Evolutionary conservation across 148 eudicot genomes (phyloP), one percentile per base, ranked within the genome.

Genomic region (Mesembryanthemum crystallinum): DNA sequence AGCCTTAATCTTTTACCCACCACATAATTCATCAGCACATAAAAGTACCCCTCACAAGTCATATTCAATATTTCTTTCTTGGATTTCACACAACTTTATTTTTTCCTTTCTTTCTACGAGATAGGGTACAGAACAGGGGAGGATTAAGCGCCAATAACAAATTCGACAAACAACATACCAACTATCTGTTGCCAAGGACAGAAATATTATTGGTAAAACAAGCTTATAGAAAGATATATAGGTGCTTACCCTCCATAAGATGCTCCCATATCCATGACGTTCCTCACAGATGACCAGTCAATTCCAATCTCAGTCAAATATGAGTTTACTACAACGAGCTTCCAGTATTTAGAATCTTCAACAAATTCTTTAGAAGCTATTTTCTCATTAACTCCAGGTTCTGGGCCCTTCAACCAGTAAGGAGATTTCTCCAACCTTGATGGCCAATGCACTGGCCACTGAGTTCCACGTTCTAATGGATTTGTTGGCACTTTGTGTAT

Each of bases 211-310:
- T n/a, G n/a, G n/a, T n/a, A n/a, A n/a, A n/a, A n/a, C 24, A 32
- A 20, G 33, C n/a, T 20, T n/a, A 61, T 42, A 32, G 21, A 63
- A 55, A 24, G n/a, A n/a, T n/a, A n/a, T n/a, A n/a, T n/a, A n/a
- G n/a, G n/a, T 61, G 64, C 83, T 81, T 84, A 90, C 95, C 95
- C 95, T 84, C 95, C 95, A 75, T 90, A 90, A 42, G 86, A 63
- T 76, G 95, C 90, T 73, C 81, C 86, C 95, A 88, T 90, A 83
- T 90, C 95, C 95, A 90, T 90, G 73, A 87, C 88, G 78, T 90
- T 90, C 80, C 95, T 87, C 61, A 90, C 86, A 9, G 82, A 70
- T 76, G 89, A 77, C 95, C 92, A 90, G 68, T 77, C 82, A 15
- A 90, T 84, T 80, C 92, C 95, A 82, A 90, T 68, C 30, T 87